Evolutionary conservation across 2,329 filamentous ascomycete species (phyloP), one percentile per base, ranked within the genome.

Genomic region (Cryphonectria nitschkei): DNA sequence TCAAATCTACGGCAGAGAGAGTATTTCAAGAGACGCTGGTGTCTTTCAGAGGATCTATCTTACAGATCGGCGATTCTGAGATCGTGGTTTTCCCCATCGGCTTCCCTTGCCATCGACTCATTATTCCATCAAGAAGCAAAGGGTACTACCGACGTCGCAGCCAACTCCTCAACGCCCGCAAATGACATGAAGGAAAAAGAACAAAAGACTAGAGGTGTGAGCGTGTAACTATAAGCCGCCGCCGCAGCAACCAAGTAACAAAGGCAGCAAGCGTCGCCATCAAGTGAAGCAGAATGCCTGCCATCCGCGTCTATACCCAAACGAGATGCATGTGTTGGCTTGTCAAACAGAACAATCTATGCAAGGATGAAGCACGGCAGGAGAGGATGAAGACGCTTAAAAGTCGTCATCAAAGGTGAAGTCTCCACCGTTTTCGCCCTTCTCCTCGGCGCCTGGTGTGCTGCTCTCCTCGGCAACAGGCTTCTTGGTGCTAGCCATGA

Each of bases 361-460:
- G 60, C 50, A 39, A 52, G 39, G 50, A 73, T 39, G 39, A 65
- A 70, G 72, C 9, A 72, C 54, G 61, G 58, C 62, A 70, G 58
- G 16, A 70, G 70, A 67, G 73, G 71, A 29, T 68, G 29, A 72
- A 78, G 62, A 65, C 74, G 80, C 86, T 87, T 93, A 98, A 80
- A 99, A 99, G 85, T 99, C 96, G 76, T 98, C 95, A 76, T 98
- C 95, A 78, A 99, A 98, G 81, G 84, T 87, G 85, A 99, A 97
- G 84, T 95, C 94, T 74, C 93, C 93, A 52, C 87, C 88, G 74
- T 89, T 89, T 78, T 87, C 85, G 74, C 81, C 46, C 81, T 87
- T 84, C 74, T 84, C 80, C 72, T 89, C 82, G 63, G 81, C 75
- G 29, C 79, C 76, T 7, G 80, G 81, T 34, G 79, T 76, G 9